Evolutionary conservation across 805 yeast species (phyloP).

Genomic region (Teunomyces panamensis): DNA sequence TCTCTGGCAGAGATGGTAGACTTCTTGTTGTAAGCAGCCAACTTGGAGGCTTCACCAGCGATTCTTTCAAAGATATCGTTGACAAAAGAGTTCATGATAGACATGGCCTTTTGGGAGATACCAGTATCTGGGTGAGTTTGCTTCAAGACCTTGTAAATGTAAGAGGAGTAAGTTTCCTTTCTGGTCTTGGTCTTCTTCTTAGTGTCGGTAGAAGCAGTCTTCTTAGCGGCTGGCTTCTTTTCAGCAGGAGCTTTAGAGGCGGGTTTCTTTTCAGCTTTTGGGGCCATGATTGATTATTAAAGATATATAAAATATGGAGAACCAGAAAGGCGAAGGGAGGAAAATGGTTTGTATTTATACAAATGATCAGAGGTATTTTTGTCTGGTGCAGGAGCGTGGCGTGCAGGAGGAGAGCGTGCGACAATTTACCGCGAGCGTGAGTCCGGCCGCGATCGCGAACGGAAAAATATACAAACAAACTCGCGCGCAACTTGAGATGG

Average conservation of each 20-base stretch:
- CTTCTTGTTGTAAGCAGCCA: constrained; percentile 98
- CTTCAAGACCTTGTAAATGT: constrained; percentile 96
- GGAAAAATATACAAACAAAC: constrained; percentile 2
- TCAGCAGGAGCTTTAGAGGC: constrained; percentile 98
- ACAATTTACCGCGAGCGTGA: constrained; percentile 3
- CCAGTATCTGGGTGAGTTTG: constrained; percentile 99
- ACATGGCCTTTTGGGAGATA: constrained; percentile 98
- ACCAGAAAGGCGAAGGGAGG: not conserved
- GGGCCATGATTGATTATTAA: constrained; percentile 16
- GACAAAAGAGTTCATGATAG: constrained; percentile 97
- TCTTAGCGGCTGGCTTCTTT: constrained; percentile 87
- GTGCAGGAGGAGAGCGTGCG: constrained; percentile 4
- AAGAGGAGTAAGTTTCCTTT: constrained; percentile 97
- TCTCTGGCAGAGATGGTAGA: constrained; percentile 97
- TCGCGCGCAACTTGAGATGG: not conserved
- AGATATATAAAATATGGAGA: not conserved
- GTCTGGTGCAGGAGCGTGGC: constrained; percentile 2
- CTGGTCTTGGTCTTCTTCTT: constrained; percentile 94
- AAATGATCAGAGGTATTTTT: not conserved
- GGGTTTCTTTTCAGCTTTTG: constrained; percentile 63
- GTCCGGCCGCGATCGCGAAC: constrained; percentile 1
- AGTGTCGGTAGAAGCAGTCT: constrained; percentile 70
- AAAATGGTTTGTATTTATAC: constrained; percentile 3
- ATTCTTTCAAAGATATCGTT: constrained; percentile 98
- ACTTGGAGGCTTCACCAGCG: constrained; percentile 95